Base-by-base conservation (phyloP, 495 filamentous ascomycete species). In the Staphylotrichum tortipilum region DNA sequence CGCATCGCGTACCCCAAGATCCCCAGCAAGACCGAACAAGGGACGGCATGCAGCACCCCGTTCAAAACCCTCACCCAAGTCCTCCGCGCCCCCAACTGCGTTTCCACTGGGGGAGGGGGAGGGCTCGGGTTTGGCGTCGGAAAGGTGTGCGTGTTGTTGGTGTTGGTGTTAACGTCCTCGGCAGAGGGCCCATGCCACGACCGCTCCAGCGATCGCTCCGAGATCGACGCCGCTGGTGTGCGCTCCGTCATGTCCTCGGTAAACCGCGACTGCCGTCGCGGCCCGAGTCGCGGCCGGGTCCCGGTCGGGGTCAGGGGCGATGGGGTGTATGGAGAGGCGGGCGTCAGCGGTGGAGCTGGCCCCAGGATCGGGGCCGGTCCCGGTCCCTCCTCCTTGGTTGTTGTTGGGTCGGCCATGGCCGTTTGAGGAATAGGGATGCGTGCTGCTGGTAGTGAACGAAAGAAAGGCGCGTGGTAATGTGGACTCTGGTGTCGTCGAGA, bases 181-280 rank as follows among this genome's bases (percentile, higher is more conserved):
- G 34, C 19, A 3, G 49, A 52, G 2, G 33, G 41, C 5, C 41
- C 49, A 26, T 45, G 46, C 49, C 49, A 52, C 26, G 23, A 15
- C 19, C 42, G 18, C n/a, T 55, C 43, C 18, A 56, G 35, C 4
- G 54, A 52, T 8, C 19, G 39, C n/a, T 52, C 46, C 9, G 54
- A 56, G 23, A 58, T 15, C 3, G 59, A 61, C 15, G 44, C 52
- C 0, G 50, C 53, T 2, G 61, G 64, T n/a, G 59, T 61, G 35
- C 49, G 46, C n/a, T 61, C 58, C 9, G 55, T 36, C 51, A 63
- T 60, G 34, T 63, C 54, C 48, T 66, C 63, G 0, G 58, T 60
- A 42, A 66, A 66, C 8, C 63, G 56, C 11, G 63, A 66, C 35
- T 57, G 59, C 7, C 58, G 34, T 12, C 62, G 52, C 10, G 49